Evolutionary conservation across 768 basidiomycete genomes (phyloP).

Genomic region (Pleurotus djamor): DNA sequence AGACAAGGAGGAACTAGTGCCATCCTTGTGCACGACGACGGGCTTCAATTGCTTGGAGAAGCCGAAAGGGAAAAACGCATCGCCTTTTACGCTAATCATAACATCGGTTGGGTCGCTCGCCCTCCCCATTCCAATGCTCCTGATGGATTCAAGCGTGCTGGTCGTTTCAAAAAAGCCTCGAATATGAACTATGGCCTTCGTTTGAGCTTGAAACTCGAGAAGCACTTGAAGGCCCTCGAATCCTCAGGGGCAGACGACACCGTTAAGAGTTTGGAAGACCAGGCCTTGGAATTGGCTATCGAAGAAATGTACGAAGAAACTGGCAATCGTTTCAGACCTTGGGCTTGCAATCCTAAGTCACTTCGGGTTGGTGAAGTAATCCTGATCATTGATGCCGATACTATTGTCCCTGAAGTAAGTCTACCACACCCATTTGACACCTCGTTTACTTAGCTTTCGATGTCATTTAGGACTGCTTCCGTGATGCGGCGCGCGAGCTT

Average conservation of each 20-base stretch:
- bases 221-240: conserved; percentile 46
- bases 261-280: conserved; percentile 58
- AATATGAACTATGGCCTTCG: conserved; percentile 84
- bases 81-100: conserved; percentile 71
- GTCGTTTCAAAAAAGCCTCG: conserved; percentile 88
- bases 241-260: conserved; percentile 31
- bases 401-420: conserved; percentile 68
- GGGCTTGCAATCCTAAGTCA: conserved; percentile 75
- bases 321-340: conserved; percentile 61
- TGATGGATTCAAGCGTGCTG: conserved; percentile 77
- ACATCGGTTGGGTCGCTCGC: conserved; percentile 83
- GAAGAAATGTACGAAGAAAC: conserved; percentile 68
- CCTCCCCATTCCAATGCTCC: conserved; percentile 61
- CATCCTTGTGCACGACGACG: conserved; percentile 85
- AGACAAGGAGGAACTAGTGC: conserved; percentile 83
- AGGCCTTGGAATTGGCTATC: conserved; percentile 68
- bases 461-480: conserved; percentile 67
- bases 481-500: conserved; percentile 87
- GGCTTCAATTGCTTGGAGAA: conserved; percentile 63
- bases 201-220: conserved; percentile 39
- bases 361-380: conserved; percentile 79
- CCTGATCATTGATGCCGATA: conserved; percentile 81
- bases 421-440: background rate
- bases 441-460: background rate
- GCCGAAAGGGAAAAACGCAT: conserved; percentile 67